Percentiles rank a stretch among this genome's conserved stretches.
These are phyloP conservation scores for Thielaviopsis musarum DNA, from an alignment of 2,329 filamentous ascomycete species.

Conservation along the genomic window DNA sequence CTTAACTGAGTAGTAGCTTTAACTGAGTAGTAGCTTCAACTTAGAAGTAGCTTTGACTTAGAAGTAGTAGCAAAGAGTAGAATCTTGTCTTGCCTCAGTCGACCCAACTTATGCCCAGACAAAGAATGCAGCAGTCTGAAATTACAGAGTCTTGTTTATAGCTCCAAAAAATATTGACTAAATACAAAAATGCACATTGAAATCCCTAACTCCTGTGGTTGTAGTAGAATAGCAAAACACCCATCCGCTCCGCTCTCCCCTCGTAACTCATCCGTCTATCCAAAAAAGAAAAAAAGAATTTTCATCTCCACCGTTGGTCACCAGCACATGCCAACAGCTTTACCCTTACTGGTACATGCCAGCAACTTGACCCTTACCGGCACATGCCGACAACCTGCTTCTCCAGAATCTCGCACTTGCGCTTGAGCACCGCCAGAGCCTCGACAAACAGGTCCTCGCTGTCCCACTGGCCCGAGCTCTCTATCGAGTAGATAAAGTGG, in stretches of 20 bases:
- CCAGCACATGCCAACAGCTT: conserved; percentile 3
- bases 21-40: too few relatives aligned
- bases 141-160: neutral
- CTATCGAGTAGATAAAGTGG: conserved; percentile 93
- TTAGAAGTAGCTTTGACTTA: too few relatives aligned
- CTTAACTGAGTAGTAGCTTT: too few relatives aligned
- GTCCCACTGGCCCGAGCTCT: conserved; percentile 89
- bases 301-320: neutral
- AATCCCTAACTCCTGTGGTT: conserved; percentile 10
- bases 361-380: conserved; percentile 30
- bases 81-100: neutral
- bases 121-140: neutral
- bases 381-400: conserved; percentile 52
- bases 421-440: conserved; percentile 67
- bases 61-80: neutral
- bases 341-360: conserved; percentile 38
- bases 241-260: conserved; percentile 1
- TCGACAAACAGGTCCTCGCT: conserved; percentile 90
- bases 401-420: conserved; percentile 63
- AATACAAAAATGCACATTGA: conserved; percentile 8
- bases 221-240: conserved; percentile 15
- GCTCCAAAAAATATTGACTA: neutral
- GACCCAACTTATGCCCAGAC: neutral
- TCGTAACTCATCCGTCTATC: neutral
- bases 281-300: neutral